Base-by-base conservation (phyloP, 164 flowering plant genomes). In the Cinnamomum micranthum region DNA sequence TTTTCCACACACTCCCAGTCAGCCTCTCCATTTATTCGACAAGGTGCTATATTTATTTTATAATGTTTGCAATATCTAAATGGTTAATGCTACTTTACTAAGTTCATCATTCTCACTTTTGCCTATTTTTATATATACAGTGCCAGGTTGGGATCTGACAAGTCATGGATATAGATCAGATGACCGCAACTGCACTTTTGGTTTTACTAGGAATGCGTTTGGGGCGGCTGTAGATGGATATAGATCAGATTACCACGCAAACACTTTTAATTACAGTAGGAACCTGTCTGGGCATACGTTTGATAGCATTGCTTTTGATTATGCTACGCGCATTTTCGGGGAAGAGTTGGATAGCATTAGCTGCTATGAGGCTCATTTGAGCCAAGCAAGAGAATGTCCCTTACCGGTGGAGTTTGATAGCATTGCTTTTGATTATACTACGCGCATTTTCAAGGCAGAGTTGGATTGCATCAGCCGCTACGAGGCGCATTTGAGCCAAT, bases 321-420 rank as follows among this genome's bases (percentile, higher is more conserved):
- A 83, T 79, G 81, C 85, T 77, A 87, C 85, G 69, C 81, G 91
- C 77, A 82, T 73, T 50, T 79, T 81, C 63, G 87, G 89, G 75
- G 69, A 84, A 68, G 52, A 87, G 27, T 51, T 79, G 80, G 87
- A 86, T 80, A 81, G 82, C 74, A 78, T 75, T 75, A 77, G 71
- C 75, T 84, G 77, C 68, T n/a, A 27, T 67, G 76, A 52, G 71
- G 50, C 80, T 85, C 84, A 88, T 75, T 84, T 83, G 51, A 80
- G 88, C 67, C 87, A 84, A 11, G 50, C 35, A 65, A 24, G 33
- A 20, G 77, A 82, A 72, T 51, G 78, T 70, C 78, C 83, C 68
- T 47, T 78, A 25, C 15, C 78, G 33, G 33, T 31, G 33, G 33
- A 31, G 35, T 33, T 73, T 51, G 74, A 79, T 72, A 80, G 77